Conservation (phyloP, 1,284 basidiomycete genomes). For the Ceratobasidium sp. region DNA sequence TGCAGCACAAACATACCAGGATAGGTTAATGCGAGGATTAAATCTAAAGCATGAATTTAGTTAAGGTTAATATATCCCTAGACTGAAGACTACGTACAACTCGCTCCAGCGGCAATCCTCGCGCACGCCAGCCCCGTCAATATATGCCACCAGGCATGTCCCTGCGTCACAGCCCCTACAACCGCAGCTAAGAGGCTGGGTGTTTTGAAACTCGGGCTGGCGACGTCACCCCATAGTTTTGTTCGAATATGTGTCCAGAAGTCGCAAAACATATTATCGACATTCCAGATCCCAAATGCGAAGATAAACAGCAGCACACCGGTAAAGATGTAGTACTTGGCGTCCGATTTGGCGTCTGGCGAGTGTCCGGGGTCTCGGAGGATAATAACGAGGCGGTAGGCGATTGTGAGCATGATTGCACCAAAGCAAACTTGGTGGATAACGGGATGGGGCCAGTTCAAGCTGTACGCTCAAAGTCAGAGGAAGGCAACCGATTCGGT, state of each 20-base stretch:
- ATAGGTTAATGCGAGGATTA: background rate
- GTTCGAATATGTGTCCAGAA: constrained; percentile 47
- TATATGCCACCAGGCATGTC: constrained; percentile 62
- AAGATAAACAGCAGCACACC: constrained; percentile 53
- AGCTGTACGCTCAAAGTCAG: constrained; percentile 51
- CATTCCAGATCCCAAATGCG: constrained; percentile 62
- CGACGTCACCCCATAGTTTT: constrained; percentile 7
- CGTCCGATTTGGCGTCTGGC: background rate
- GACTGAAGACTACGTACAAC: constrained; percentile 50
- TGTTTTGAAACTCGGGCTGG: constrained; percentile 20
- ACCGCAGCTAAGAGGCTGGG: constrained; percentile 1
- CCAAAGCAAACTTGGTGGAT: constrained; percentile 64
- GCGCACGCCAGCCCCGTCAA: constrained; percentile 60
- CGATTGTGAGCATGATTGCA: constrained; percentile 51
- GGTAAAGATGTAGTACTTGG: constrained; percentile 47
- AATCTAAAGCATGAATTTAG: background rate
- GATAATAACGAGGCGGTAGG: constrained; percentile 52
- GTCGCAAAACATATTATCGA: constrained; percentile 62
- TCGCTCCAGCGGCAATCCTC: constrained; percentile 55
- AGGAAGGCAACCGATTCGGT: background rate
- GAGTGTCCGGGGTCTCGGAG: constrained; percentile 40
- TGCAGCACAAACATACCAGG: constrained; percentile 13
- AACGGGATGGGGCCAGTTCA: constrained; percentile 60
- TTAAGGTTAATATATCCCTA: background rate
- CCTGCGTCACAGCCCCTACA: constrained; percentile 21